Conservation (phyloP, 1,284 basidiomycete species). For the Microbotryum intermedium region DNA sequence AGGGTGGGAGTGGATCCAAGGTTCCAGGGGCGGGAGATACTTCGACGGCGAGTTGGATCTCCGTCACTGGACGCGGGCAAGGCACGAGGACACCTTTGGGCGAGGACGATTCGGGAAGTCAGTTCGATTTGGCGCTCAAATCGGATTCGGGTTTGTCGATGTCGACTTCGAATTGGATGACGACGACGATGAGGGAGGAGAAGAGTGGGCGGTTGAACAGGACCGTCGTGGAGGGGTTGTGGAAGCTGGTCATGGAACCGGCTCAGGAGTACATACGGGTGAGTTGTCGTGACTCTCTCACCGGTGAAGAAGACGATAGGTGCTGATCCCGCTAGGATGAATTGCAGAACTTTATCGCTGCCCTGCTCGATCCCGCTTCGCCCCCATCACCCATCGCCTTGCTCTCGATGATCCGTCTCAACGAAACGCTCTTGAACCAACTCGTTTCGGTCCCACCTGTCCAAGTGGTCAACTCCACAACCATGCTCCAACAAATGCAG, state of each 20-base stretch:
- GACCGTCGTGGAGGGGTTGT: conserved; percentile 46
- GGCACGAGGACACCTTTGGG: neutral
- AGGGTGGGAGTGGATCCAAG: conserved; percentile 50
- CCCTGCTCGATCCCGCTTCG: conserved; percentile 52
- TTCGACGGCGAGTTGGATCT: neutral
- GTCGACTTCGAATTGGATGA: too few species aligned
- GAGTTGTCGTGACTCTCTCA: conserved; percentile 24
- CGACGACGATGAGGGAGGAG: conserved; percentile 33
- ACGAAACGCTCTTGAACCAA: conserved; percentile 57
- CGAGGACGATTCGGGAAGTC: neutral
- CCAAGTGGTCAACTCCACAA: neutral
- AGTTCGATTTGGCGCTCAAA: neutral
- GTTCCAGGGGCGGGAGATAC: neutral
- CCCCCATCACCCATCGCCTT: conserved; percentile 63
- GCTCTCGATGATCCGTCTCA: conserved; percentile 77
- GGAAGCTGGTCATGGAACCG: conserved; percentile 86
- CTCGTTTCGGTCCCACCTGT: neutral
- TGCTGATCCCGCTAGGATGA: neutral
- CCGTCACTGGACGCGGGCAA: neutral
- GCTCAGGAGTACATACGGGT: conserved; percentile 74
- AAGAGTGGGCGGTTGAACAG: conserved; percentile 44
- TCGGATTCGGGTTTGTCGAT: neutral
- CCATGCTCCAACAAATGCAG: neutral
- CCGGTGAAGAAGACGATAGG: neutral
- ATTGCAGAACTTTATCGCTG: conserved; percentile 56